phyloP scores from a whole-genome alignment of 306 rosid species.

The Pueraria montana region DNA sequence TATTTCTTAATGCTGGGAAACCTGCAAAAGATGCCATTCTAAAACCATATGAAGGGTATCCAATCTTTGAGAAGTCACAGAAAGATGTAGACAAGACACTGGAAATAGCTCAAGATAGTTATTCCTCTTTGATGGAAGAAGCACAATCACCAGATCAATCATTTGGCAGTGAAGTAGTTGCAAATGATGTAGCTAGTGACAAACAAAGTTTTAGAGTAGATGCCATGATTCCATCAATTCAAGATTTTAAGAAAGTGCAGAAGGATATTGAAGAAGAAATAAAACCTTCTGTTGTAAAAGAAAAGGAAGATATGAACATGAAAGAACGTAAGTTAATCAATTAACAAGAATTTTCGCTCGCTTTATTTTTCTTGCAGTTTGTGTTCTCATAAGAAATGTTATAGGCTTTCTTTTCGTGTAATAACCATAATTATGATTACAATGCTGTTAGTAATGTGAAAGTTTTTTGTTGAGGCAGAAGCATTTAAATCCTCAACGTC shows the following conservation, averaged over 20 bases:
- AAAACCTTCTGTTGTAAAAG: not conserved
- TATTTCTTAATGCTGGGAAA: constrained; percentile 3
- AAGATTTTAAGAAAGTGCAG: constrained; percentile 20
- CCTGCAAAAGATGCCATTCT: constrained; percentile 8
- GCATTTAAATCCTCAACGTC: constrained; percentile 29
- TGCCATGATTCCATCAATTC: constrained; percentile 26
- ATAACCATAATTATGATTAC: not conserved
- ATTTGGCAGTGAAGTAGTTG: constrained; percentile 7
- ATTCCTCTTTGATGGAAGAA: constrained; percentile 34
- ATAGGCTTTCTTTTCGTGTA: not conserved
- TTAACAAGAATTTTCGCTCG: not conserved
- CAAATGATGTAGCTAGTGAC: constrained; percentile 33
- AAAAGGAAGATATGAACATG: constrained; percentile 39
- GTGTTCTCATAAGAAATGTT: constrained; percentile 1
- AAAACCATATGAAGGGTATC: constrained; percentile 9
- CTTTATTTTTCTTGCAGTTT: not conserved
- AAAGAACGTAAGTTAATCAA: not conserved
- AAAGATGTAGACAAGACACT: constrained; percentile 36
- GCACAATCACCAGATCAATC: constrained; percentile 29
- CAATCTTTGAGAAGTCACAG: constrained; percentile 28
- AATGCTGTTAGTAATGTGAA: constrained; percentile 7
- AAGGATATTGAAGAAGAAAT: constrained; percentile 31
- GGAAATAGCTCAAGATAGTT: constrained; percentile 23
- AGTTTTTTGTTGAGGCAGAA: constrained; percentile 39
- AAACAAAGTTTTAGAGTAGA: constrained; percentile 16